Evolutionary conservation across 306 rosid species (phyloP).

Genomic region (Echinosophora koreensis): DNA sequence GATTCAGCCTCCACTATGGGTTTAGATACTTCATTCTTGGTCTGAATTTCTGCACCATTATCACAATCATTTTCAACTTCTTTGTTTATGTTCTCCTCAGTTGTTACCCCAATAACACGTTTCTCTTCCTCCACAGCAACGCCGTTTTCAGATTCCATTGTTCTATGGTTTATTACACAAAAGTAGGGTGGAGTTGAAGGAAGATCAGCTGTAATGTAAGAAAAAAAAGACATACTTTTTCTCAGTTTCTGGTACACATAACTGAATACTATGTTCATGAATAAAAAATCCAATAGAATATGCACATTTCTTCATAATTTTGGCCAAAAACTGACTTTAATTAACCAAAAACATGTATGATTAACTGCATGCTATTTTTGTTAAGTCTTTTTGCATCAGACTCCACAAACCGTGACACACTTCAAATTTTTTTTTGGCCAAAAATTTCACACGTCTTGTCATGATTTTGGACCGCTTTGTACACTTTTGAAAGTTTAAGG

Average conservation of each 20-base stretch:
- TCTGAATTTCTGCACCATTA: slow-evolving; percentile 51
- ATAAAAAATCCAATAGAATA: not conserved
- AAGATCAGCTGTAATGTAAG: slow-evolving; percentile 11
- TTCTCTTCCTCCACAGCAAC: slow-evolving; percentile 76
- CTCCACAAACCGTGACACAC: not conserved
- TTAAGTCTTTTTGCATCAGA: not conserved
- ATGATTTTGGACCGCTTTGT: too few species aligned
- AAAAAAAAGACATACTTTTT: not conserved
- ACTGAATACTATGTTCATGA: not conserved
- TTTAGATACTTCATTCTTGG: slow-evolving; percentile 53
- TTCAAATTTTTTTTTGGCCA: too few species aligned
- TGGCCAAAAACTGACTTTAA: not conserved
- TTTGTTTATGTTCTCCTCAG: slow-evolving; percentile 47
- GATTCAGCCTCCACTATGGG: slow-evolving; percentile 51
- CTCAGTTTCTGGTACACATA: not conserved
- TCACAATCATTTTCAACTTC: slow-evolving; percentile 51
- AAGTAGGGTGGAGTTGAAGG: slow-evolving; percentile 3
- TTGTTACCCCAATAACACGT: slow-evolving; percentile 57
- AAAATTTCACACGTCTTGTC: too few species aligned
- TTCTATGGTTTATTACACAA: slow-evolving; percentile 33
- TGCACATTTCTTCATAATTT: not conserved
- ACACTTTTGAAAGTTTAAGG: too few species aligned
- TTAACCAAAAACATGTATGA: not conserved
- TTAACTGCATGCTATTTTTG: not conserved
- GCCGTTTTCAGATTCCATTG: slow-evolving; percentile 80